Evolutionary conservation across 2,329 filamentous ascomycete genomes (phyloP).

Genomic region (Colletotrichum liriopes): DNA sequence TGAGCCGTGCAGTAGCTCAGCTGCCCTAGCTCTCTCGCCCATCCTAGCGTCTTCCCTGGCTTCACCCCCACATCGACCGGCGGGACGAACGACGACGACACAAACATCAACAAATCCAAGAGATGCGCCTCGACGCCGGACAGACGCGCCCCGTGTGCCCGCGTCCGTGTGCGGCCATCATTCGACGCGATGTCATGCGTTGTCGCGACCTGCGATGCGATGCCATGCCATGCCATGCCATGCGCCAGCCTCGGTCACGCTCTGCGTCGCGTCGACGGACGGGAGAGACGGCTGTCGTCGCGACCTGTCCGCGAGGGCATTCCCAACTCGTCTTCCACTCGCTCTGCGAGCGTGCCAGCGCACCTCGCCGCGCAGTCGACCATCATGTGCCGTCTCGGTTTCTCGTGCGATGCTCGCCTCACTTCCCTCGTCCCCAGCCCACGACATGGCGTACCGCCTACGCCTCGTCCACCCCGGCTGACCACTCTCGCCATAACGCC

Average conservation of each 20-base stretch:
- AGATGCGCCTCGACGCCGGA: not conserved
- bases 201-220: conserved; percentile 29
- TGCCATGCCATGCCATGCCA: conserved; percentile 15
- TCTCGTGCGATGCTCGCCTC: conserved; percentile 21
- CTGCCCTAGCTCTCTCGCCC: not conserved
- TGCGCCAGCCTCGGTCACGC: not conserved
- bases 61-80: conserved; percentile 3
- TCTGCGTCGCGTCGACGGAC: conserved; percentile 14
- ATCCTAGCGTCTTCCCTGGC: conserved; percentile 22
- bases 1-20: conserved; percentile 33
- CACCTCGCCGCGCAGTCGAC: conserved; percentile 26
- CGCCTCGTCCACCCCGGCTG: not conserved
- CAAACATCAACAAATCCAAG: conserved; percentile 35
- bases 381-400: not conserved
- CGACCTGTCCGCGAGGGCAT: conserved; percentile 42
- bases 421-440: conserved; percentile 10
- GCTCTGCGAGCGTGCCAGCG: conserved; percentile 7
- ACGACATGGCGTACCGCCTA: not conserved
- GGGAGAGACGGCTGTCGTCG: conserved; percentile 20
- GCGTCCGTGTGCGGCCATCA: not conserved
- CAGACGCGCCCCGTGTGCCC: conserved; percentile 9
- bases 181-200: conserved; percentile 43
- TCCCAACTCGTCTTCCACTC: conserved; percentile 32
- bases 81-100: conserved; percentile 33
- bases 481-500: conserved; percentile 11